Evolutionary conservation across 768 basidiomycete species (phyloP).

Genomic region (Leccinum pellstonianum): DNA sequence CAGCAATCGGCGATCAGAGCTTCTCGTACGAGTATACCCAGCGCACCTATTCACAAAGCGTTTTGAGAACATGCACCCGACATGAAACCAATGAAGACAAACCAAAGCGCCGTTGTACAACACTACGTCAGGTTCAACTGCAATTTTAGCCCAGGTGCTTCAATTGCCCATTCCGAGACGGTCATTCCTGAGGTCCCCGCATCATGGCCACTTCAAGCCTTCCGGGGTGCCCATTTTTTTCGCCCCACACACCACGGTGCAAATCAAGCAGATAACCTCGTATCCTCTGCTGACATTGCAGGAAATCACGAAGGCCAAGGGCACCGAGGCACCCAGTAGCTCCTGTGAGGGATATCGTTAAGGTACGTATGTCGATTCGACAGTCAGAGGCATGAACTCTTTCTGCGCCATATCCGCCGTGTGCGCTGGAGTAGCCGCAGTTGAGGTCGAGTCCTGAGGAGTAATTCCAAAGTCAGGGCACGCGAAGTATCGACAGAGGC

Average conservation of each 20-base stretch:
- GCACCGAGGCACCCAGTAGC: constrained; percentile 97
- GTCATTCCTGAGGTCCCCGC: constrained; percentile 76
- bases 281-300: constrained; percentile 59
- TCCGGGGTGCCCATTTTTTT: constrained; percentile 67
- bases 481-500: constrained; percentile 70
- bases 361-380: constrained; percentile 48
- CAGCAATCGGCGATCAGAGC: constrained; percentile 76
- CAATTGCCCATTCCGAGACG: constrained; percentile 64
- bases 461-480: constrained; percentile 76
- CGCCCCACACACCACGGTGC: constrained; percentile 88
- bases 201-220: constrained; percentile 69
- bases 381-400: constrained; percentile 29
- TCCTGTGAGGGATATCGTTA: constrained; percentile 93
- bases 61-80: neutral
- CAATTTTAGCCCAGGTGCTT: constrained; percentile 63
- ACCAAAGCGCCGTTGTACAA: constrained; percentile 98
- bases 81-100: constrained; percentile 30
- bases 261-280: constrained; percentile 86
- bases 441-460: constrained; percentile 28
- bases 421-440: constrained; percentile 17
- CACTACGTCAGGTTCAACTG: constrained; percentile 74
- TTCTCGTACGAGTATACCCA: constrained; percentile 99
- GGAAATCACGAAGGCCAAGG: constrained; percentile 81
- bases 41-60: constrained; percentile 62
- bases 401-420: constrained; percentile 12